phyloP scores from a whole-genome alignment of 306 rosid genomes.

The Mimosa bimucronata region DNA sequence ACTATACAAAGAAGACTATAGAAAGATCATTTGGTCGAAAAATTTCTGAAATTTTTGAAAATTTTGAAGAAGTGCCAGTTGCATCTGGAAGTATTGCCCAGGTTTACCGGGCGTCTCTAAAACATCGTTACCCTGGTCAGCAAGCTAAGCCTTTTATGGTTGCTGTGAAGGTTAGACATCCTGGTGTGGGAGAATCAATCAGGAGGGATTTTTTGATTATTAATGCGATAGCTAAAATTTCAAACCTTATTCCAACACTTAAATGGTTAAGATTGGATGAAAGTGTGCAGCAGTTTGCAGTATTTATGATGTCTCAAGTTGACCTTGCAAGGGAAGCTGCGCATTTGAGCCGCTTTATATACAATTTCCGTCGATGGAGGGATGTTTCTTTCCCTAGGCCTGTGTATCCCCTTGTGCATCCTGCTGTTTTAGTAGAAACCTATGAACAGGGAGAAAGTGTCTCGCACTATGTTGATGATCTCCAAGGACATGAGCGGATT shows the following conservation, averaged over 20 bases:
- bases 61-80: constrained; percentile 91
- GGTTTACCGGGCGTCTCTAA: constrained; percentile 90
- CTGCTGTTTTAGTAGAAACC: constrained; percentile 96
- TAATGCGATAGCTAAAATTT: constrained; percentile 72
- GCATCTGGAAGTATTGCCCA: constrained; percentile 99
- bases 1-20: constrained; percentile 83
- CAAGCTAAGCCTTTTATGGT: constrained; percentile 69
- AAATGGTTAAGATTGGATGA: constrained; percentile 97
- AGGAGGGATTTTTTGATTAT: constrained; percentile 94
- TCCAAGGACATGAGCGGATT: constrained; percentile 75
- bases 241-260: constrained; percentile 79
- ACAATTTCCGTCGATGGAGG: constrained; percentile 93
- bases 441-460: constrained; percentile 96
- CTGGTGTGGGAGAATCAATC: constrained; percentile 96
- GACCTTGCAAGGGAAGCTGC: constrained; percentile 99
- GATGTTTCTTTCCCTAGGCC: constrained; percentile 99
- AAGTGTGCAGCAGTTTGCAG: constrained; percentile 99
- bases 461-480: constrained; percentile 80
- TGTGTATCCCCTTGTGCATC: constrained; percentile 95
- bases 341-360: constrained; percentile 92
- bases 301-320: constrained; percentile 99
- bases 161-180: constrained; percentile 98
- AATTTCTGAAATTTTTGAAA: constrained; percentile 86
- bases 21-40: constrained; percentile 90
- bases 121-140: constrained; percentile 90